Conservation (phyloP, 192 early-diverging fungal species). For the Neocallimastix lanati region DNA sequence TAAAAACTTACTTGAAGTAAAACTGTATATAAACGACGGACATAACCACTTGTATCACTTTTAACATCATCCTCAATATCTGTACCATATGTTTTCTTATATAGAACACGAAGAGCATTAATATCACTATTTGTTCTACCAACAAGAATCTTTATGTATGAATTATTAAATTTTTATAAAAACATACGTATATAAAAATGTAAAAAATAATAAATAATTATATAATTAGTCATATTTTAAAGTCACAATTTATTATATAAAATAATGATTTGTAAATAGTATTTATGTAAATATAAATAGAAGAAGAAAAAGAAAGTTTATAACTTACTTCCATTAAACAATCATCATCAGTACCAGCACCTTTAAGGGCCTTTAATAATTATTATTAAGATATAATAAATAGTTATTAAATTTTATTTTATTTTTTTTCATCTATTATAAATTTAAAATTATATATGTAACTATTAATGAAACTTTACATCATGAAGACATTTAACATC, state of each 20-base stretch:
- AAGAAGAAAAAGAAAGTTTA: neutral
- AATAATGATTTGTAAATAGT: no score
- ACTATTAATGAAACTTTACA: neutral
- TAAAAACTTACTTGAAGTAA: constrained; percentile 4
- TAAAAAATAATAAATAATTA: no score
- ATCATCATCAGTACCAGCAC: constrained; percentile 23
- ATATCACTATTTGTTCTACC: constrained; percentile 26
- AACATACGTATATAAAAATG: no score
- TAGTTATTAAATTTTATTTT: neutral
- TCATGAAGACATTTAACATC: neutral
- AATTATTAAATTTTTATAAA: no score
- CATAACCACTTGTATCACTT: constrained; percentile 10
- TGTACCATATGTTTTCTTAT: constrained; percentile 5
- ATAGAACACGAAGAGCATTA: constrained; percentile 10
- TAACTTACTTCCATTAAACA: constrained; percentile 7
- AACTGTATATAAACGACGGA: constrained; percentile 7
- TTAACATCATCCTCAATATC: constrained; percentile 8
- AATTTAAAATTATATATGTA: neutral
- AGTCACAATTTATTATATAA: no score
- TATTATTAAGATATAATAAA: neutral
- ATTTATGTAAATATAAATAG: no score
- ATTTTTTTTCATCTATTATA: no score
- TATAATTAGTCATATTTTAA: no score
- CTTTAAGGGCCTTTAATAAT: neutral
- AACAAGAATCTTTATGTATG: constrained; percentile 17